Conservation (phyloP, 2,329 filamentous ascomycete genomes). For the Torrubiella hemipterigena region DNA sequence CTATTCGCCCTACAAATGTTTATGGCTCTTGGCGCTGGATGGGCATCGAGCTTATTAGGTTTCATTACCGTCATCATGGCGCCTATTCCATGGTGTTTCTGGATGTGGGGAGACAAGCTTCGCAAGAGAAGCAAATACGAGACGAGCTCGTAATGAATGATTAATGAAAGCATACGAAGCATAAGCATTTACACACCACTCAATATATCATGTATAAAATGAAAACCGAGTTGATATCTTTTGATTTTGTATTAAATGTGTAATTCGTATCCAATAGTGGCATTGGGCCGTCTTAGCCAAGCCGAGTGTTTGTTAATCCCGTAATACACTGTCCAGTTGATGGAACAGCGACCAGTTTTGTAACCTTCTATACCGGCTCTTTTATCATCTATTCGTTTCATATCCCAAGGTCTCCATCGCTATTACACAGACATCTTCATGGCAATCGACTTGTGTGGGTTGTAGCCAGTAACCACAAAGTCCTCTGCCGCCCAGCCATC, state of each 20-base stretch:
- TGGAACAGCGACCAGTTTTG: no score
- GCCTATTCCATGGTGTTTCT: conserved; percentile 21
- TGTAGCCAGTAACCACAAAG: conserved; percentile 77
- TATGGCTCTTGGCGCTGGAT: conserved; percentile 24
- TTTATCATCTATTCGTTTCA: neutral
- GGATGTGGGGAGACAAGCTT: conserved; percentile 12
- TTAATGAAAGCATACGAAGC: neutral
- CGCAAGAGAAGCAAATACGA: conserved; percentile 14
- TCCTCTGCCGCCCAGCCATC: conserved; percentile 87
- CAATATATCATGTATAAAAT: neutral
- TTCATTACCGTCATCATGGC: conserved; percentile 24
- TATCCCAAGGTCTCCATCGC: neutral
- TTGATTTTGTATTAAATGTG: neutral
- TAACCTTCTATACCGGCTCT: no score
- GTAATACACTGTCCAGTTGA: no score
- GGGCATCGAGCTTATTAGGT: conserved; percentile 29
- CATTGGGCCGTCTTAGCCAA: no score
- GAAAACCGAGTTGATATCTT: neutral
- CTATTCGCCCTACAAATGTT: conserved; percentile 24
- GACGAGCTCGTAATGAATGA: conserved; percentile 9
- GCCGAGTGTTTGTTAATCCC: no score
- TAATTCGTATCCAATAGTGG: neutral
- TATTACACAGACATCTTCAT: conserved; percentile 97
- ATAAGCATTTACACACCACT: neutral
- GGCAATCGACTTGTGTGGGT: conserved; percentile 79